A percentile compares a stretch with the other conserved stretches of the same genome.
Evolutionary conservation across 179 eudicot genomes (phyloP).

Genomic region (Patellifolia procumbens): DNA sequence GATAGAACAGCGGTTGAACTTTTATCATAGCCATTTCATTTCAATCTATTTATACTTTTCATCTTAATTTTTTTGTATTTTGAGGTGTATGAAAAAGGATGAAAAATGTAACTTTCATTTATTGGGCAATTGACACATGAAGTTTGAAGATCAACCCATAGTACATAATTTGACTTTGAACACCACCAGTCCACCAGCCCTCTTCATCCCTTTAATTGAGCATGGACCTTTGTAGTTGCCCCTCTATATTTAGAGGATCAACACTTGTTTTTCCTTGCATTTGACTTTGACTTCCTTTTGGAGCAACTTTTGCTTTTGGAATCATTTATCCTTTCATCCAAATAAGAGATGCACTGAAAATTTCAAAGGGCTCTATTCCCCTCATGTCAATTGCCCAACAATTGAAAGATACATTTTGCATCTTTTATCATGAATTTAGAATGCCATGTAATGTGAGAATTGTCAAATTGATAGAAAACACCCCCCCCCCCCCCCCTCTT

Average conservation of each 20-base stretch:
- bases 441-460: too few relatives aligned
- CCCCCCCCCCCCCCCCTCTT: too few relatives aligned
- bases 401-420: too few relatives aligned
- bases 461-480: too few relatives aligned
- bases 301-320: neutral
- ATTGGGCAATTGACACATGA: neutral
- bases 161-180: neutral
- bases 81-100: too few relatives aligned
- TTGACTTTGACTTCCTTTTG: slow-evolving; percentile 11
- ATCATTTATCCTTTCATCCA: neutral
- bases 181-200: neutral
- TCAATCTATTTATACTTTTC: too few relatives aligned
- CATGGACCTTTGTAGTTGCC: neutral
- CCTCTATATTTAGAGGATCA: neutral
- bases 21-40: too few relatives aligned
- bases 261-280: neutral
- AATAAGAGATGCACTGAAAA: neutral
- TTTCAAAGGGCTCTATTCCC: neutral
- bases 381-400: too few relatives aligned
- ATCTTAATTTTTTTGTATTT: too few relatives aligned
- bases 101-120: too few relatives aligned
- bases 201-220: neutral
- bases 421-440: too few relatives aligned
- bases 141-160: neutral
- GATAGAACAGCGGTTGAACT: too few relatives aligned